Evolutionary conservation across 257 asterid species (phyloP).

Genomic region (Leptodermis oblonga): DNA sequence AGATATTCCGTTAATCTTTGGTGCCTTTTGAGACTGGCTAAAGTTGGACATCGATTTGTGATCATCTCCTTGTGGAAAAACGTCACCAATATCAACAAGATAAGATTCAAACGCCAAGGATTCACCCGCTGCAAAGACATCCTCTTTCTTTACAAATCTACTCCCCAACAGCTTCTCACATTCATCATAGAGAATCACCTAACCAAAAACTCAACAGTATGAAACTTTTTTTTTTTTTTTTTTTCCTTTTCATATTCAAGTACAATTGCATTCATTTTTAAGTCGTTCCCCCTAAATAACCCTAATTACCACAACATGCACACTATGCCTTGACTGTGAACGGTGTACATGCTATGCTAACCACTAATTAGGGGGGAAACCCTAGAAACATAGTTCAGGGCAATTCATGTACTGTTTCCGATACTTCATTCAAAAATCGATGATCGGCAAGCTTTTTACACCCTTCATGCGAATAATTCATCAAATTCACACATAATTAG

Average conservation of each 20-base stretch:
- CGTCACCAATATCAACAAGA: conserved; percentile 77
- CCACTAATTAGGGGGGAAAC: too few species aligned
- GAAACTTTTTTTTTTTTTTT: not conserved
- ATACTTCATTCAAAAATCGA: not conserved
- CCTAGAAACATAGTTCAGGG: too few species aligned
- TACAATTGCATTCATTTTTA: not conserved
- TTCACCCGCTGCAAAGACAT: conserved; percentile 57
- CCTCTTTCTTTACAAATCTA: conserved; percentile 70
- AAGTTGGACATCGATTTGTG: conserved; percentile 30
- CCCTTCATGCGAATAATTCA: not conserved
- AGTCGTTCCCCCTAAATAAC: not conserved
- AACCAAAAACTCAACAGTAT: conserved; percentile 2
- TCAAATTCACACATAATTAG: not conserved
- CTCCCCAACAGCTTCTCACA: conserved; percentile 59
- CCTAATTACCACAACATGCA: not conserved
- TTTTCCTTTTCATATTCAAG: not conserved
- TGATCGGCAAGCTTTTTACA: not conserved
- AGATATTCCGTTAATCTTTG: conserved; percentile 27
- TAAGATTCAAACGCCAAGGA: conserved; percentile 52
- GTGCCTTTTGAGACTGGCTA: conserved; percentile 27
- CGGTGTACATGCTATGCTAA: not conserved
- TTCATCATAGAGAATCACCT: conserved; percentile 80
- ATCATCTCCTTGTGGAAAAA: conserved; percentile 38
- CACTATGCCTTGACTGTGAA: not conserved
- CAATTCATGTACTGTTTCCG: not conserved